These are phyloP conservation scores for Claviceps humidiphila DNA, from an alignment of 2,329 filamentous ascomycete genomes.

Conservation along the genomic window DNA sequence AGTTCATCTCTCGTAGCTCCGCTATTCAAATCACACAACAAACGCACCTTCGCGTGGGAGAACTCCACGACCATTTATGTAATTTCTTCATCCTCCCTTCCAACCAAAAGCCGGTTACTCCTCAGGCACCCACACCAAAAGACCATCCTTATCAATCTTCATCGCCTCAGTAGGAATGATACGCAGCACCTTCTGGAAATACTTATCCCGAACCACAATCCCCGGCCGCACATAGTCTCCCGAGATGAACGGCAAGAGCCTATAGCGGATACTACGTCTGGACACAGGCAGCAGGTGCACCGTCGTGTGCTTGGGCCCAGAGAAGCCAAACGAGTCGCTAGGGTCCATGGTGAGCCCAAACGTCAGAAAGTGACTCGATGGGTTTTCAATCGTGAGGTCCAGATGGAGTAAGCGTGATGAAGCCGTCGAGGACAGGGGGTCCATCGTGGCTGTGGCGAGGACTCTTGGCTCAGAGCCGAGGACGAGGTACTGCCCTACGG, in stretches of 20 bases:
- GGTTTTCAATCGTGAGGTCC: conserved; percentile 70
- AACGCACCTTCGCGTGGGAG: too few species aligned
- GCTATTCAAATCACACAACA: too few species aligned
- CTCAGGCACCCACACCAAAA: conserved; percentile 46
- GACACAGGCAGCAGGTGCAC: conserved; percentile 75
- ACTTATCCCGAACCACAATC: conserved; percentile 71
- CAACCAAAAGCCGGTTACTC: conserved; percentile 2
- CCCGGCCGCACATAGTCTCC: conserved; percentile 59
- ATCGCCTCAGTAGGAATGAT: conserved; percentile 68
- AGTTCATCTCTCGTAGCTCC: too few species aligned
- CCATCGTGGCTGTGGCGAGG: conserved; percentile 44
- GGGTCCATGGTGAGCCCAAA: conserved; percentile 90
- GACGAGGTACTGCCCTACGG: conserved; percentile 67
- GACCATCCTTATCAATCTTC: conserved; percentile 49
- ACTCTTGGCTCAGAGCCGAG: conserved; percentile 80
- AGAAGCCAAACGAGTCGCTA: conserved; percentile 85
- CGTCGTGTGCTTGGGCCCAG: conserved; percentile 68
- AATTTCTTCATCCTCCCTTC: not conserved
- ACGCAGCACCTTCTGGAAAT: conserved; percentile 82
- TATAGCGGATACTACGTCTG: conserved; percentile 58
- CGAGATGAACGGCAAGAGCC: conserved; percentile 52
- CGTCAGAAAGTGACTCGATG: conserved; percentile 85
- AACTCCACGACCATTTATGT: too few species aligned
- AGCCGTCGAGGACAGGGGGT: conserved; percentile 19
- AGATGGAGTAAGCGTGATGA: conserved; percentile 29